These are phyloP conservation scores for Mycena pura DNA, from an alignment of 768 basidiomycete genomes.

Conservation along the genomic window DNA sequence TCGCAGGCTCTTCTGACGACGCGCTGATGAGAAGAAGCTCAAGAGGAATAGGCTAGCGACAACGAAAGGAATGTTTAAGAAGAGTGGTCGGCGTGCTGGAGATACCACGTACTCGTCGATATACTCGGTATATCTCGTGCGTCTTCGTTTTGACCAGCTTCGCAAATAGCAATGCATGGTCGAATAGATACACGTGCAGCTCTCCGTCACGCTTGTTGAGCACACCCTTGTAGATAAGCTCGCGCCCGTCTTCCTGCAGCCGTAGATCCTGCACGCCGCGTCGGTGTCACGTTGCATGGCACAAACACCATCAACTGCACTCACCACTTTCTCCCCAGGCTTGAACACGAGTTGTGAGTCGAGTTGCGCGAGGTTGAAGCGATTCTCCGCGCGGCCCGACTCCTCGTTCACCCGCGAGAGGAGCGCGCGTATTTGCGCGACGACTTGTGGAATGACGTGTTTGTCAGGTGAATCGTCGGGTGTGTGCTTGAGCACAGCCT, in stretches of 20 bases:
- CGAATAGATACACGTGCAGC: slow-evolving; percentile 92
- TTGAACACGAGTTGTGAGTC: slow-evolving; percentile 91
- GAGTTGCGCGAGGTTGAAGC: slow-evolving; percentile 93
- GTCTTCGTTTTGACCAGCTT: slow-evolving; percentile 86
- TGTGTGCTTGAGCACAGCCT: slow-evolving; percentile 92
- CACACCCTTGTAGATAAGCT: slow-evolving; percentile 90
- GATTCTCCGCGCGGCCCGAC: slow-evolving; percentile 94
- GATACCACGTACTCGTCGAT: slow-evolving; percentile 75
- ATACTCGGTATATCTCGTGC: slow-evolving; percentile 91
- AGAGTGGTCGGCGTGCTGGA: slow-evolving; percentile 1
- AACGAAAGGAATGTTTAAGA: neutral
- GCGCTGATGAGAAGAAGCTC: slow-evolving; percentile 88
- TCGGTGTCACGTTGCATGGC: no score
- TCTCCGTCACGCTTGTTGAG: slow-evolving; percentile 93
- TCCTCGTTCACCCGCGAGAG: slow-evolving; percentile 89
- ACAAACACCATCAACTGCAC: no score
- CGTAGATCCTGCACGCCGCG: slow-evolving; percentile 72
- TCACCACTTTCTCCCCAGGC: slow-evolving; percentile 88
- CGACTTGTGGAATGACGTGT: slow-evolving; percentile 72
- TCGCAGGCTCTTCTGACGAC: slow-evolving; percentile 66
- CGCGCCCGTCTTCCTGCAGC: slow-evolving; percentile 84
- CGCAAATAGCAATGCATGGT: slow-evolving; percentile 94
- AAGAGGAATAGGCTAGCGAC: slow-evolving; percentile 86
- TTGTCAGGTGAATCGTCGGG: slow-evolving; percentile 91
- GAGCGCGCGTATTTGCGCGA: slow-evolving; percentile 81